Evolutionary conservation across 805 yeast genomes (phyloP), one percentile per base, ranked within the genome.

Genomic region (Starmerella roubikii): DNA sequence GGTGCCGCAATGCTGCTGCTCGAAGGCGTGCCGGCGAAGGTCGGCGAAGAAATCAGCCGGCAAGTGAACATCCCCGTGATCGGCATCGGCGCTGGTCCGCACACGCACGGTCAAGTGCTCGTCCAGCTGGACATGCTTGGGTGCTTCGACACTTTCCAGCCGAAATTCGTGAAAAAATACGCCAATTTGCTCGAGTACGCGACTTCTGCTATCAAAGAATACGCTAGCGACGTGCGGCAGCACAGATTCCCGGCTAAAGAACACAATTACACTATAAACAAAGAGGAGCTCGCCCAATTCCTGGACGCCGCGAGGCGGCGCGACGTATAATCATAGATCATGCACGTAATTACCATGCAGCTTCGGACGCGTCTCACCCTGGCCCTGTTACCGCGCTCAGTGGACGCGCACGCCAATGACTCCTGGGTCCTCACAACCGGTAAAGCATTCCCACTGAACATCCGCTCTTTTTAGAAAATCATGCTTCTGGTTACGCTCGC

Each of bases 51-150:
- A 40, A 72, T 91, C 22, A 80, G 95, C 0, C 55, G 65, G 2
- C 61, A 64, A 12, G 55, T 85, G 24, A 36, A 55, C 1, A 65
- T 88, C 1, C 96, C 97, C 0, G 81, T 93, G 1, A 85, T 88
- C 48, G 98, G 98, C 3, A 88, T 88, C 35, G 98, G 98, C 4
- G 95, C 97, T 0, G 97, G 98, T 0, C 71, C 74, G 18, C 61
- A 62, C 8, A 78, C 88, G 8, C 72, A 81, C 26, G 97, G 94
- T 0, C 97, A 91, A 57, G 94, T 88, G 1, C 66, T 88, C 28
- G 98, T 88, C 0, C 76, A 80, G 57, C 72, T 82, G 3, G 98
- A 88, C 55, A 53, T 82, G 60, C 61, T 88, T 24, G 95, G 95
- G 9, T 64, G 60, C 2, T 64, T 65, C 35, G 73, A 74, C 32